These are phyloP conservation scores for Sporothrix globosa DNA, from an alignment of 2,329 filamentous ascomycete genomes.

Conservation along the genomic window DNA sequence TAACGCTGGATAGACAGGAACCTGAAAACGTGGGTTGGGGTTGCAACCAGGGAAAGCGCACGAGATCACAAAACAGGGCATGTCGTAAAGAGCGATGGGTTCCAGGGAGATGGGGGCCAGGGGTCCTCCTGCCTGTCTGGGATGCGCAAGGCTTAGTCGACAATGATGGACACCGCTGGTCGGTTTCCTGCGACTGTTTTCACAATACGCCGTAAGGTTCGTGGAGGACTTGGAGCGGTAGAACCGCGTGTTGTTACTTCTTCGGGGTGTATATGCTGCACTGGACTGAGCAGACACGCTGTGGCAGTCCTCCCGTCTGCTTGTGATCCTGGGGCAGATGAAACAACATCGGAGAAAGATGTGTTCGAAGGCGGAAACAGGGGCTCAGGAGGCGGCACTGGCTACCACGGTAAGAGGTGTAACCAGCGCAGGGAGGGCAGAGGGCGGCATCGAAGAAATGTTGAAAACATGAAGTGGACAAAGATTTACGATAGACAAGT, in stretches of 20 bases:
- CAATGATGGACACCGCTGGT: background rate
- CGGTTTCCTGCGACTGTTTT: background rate
- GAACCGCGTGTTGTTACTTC: background rate
- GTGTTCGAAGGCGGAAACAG: slow-evolving; percentile 31
- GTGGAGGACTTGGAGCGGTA: background rate
- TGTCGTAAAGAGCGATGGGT: background rate
- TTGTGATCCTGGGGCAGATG: slow-evolving; percentile 28
- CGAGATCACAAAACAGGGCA: background rate
- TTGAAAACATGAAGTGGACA: background rate
- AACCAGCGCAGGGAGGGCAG: slow-evolving; percentile 3
- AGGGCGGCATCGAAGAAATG: no score
- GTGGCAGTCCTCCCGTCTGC: background rate
- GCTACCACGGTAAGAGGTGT: slow-evolving; percentile 6
- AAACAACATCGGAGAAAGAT: slow-evolving; percentile 29
- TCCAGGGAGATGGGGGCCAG: slow-evolving; percentile 19
- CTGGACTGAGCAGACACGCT: background rate
- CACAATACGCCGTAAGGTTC: background rate
- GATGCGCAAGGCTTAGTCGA: slow-evolving; percentile 27
- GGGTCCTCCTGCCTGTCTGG: slow-evolving; percentile 25
- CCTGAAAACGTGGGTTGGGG: slow-evolving; percentile 11
- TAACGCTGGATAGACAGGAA: background rate
- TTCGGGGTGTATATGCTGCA: background rate
- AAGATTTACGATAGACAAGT: background rate
- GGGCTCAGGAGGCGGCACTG: slow-evolving; percentile 30
- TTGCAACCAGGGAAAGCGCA: slow-evolving; percentile 21